Base-by-base conservation (phyloP, 257 asterid genomes). In the Linderniella brevidens region DNA sequence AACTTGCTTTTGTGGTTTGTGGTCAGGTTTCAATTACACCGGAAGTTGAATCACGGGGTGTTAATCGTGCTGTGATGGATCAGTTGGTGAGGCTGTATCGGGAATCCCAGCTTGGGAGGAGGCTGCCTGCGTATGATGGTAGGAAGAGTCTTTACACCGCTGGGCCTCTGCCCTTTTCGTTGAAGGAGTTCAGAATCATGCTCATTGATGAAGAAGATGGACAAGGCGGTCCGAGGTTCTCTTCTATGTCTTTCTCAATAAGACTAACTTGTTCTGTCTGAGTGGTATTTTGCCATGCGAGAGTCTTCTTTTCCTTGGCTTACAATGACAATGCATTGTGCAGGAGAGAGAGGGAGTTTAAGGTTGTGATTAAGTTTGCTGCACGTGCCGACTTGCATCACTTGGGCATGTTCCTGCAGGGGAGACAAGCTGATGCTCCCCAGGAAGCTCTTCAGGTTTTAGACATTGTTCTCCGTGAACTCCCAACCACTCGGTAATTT, bases 401-500 rank as follows among this genome's bases (percentile, higher is more conserved):
- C 50, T 52, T 87, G 64, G 93, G 78, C 48, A 71, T 87, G 97
- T 87, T 87, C 51, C 57, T 87, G 48, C 74, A 77, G 65, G 97
- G 97, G 15, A 77, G 65, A 56, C 95, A 80, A 54, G 83, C 97
- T 19, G 97, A 87, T 75, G 95, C 93, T 12, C 97, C 97, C 0
- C 93, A 87, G 50, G 97, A 87, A 64, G 93, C 97, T n/a, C 82
- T 87, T 47, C 95, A 87, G 69, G 95, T 82, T 50, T 37, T 87
- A 64, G 97, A 87, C 69, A 82, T 87, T 61, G 97, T 87, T 37
- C 76, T 87, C 39, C 97, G 95, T 3, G 95, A 87, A 58, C 69
- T 77, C 54, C 97, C 97, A 0, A 87, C 95, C 3, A 32, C 72
- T 18, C 53, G 81, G 97, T 87, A 58, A 25, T n/a, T n/a, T n/a